Evolutionary conservation across 2,329 filamentous ascomycete genomes (phyloP), one percentile per base, ranked within the genome.

Genomic region (Drechslera avenae): DNA sequence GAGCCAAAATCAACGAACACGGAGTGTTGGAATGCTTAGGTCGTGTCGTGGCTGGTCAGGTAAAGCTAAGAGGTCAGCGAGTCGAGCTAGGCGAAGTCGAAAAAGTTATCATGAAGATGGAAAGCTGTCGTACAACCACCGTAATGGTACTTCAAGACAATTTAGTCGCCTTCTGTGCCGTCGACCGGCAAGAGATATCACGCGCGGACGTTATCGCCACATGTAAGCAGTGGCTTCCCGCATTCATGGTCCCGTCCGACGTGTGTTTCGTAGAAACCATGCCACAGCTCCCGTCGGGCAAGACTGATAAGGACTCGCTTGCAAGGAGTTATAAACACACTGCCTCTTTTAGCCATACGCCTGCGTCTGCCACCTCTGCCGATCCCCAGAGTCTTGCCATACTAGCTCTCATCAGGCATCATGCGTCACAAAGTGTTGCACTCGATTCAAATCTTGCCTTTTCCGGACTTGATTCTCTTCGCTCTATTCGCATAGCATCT

Each of bases 51-150:
- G 84, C 85, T 41, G 91, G 90, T 0, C 92, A 97, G 71, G 86
- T 96, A 42, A 96, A 96, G 73, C 79, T 96, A 6, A 83, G 91
- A 45, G 91, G 91, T 1, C 91, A 96, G 72, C 81, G 91, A 40
- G 83, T 95, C 42, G 89, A 94, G 65, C 82, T 94, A 4, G 89
- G 89, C 0, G 90, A 76, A 44, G 67, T 76, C n/a, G 72, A 75
- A 53, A 64, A 74, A 33, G 61, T 61, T 14, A 60, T 73, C 5
- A 54, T 64, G 34, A 72, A 63, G 44, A 44, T 66, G 7, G 47
- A 66, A 18, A 63, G 59, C 8, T 75, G 90, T 39, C 85, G 86
- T 54, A 82, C 82, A 39, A 86, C 85, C 1, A 81, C 86, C 12
- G 89, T 86, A 2, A 79, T 84, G 19, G 85, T 96, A 1, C 75